Percentiles rank a stretch among this genome's conserved stretches.
Conservation (phyloP, 768 basidiomycete species). For the Termitomyces sp. region DNA sequence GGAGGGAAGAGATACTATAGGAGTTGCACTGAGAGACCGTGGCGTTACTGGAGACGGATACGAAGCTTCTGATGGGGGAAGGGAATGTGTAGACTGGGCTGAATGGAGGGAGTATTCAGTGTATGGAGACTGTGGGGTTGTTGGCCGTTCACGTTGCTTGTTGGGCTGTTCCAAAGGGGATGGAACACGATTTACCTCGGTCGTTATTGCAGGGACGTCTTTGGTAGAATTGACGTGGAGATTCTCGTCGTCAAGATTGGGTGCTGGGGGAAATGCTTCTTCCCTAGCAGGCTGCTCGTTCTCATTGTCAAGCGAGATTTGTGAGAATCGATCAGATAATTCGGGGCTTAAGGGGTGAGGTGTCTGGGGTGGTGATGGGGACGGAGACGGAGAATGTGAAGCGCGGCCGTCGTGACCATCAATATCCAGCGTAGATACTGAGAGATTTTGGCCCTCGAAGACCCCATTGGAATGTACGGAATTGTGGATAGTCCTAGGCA, state of each 20-base stretch:
- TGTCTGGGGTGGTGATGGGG: conserved; percentile 11
- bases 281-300: conserved; percentile 1
- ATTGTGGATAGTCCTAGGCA: conserved; percentile 17
- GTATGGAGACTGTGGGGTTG: conserved; percentile 9
- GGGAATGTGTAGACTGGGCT: conserved; percentile 17
- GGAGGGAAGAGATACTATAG: neutral
- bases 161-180: neutral
- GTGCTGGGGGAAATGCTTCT: neutral
- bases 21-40: conserved; percentile 12
- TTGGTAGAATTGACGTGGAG: conserved; percentile 39
- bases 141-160: conserved; percentile 1
- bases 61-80: conserved; percentile 14
- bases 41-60: conserved; percentile 4
- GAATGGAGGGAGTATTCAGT: conserved; percentile 6
- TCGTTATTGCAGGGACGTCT: conserved; percentile 22
- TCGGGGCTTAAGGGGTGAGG: conserved; percentile 18
- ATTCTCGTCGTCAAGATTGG: conserved; percentile 1
- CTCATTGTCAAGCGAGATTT: conserved; percentile 30
- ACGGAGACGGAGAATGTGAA: conserved; percentile 18
- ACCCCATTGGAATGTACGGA: conserved; percentile 27
- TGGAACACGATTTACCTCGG: conserved; percentile 14
- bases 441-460: conserved; percentile 31
- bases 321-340: conserved; percentile 31
- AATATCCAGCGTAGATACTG: conserved; percentile 57
- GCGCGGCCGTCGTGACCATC: conserved; percentile 25